Percentiles rank a stretch among this genome's conserved stretches.
phyloP scores from a whole-genome alignment of 116 monocot species.

The Posidonia oceanica region DNA sequence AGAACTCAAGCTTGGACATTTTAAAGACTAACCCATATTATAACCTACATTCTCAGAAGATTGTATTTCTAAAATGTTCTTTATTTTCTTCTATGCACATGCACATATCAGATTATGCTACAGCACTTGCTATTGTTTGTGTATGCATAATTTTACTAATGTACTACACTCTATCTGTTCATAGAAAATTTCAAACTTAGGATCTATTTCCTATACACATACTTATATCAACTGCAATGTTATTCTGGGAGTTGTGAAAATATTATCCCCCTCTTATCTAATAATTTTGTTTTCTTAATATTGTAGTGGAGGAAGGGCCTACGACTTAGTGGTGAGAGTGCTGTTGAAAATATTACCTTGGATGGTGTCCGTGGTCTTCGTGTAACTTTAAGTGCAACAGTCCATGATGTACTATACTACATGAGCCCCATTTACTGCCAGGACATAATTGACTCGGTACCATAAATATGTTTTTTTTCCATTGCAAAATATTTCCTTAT shows the following conservation, averaged over 20 bases:
- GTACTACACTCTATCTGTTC: too few relatives aligned
- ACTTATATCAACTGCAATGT: too few relatives aligned
- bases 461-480: not conserved
- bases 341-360: conserved; percentile 85
- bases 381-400: conserved; percentile 79
- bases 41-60: too few relatives aligned
- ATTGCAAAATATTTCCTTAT: not conserved
- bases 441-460: conserved; percentile 88
- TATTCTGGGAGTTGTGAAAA: not conserved
- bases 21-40: too few relatives aligned
- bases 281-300: not conserved
- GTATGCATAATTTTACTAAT: too few relatives aligned
- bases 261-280: not conserved
- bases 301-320: conserved; percentile 83
- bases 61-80: too few relatives aligned
- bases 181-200: too few relatives aligned
- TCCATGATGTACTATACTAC: conserved; percentile 96
- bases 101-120: too few relatives aligned
- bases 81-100: too few relatives aligned
- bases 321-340: conserved; percentile 80
- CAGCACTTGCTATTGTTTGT: too few relatives aligned
- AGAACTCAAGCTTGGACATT: too few relatives aligned
- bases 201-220: too few relatives aligned
- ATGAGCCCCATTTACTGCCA: conserved; percentile 98
- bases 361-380: conserved; percentile 90